phyloP scores from a whole-genome alignment of 108 stramenopile genomes.

The Phaeodactylum tricornutum region DNA sequence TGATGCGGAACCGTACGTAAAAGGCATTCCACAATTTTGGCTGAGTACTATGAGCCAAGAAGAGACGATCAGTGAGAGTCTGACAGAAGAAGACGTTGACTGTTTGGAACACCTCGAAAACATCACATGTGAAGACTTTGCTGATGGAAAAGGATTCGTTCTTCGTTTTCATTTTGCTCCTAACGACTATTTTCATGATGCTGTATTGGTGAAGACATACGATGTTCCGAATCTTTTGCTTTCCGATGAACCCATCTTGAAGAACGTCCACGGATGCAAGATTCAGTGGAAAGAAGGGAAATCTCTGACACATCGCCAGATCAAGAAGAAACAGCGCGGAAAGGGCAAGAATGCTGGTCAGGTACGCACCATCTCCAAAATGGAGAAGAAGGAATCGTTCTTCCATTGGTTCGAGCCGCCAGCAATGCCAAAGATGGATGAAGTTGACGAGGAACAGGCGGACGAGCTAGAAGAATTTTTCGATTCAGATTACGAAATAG shows the following conservation, averaged over 20 bases:
- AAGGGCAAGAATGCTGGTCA: slow-evolving; percentile 79
- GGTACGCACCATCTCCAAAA: slow-evolving; percentile 59
- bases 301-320: slow-evolving; percentile 41
- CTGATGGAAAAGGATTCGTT: slow-evolving; percentile 78
- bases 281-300: slow-evolving; percentile 81
- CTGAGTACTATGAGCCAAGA: slow-evolving; percentile 61
- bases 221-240: slow-evolving; percentile 84
- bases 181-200: slow-evolving; percentile 86
- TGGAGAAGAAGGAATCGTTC: slow-evolving; percentile 77
- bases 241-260: slow-evolving; percentile 87
- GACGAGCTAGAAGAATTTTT: slow-evolving; percentile 72
- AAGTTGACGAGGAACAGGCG: slow-evolving; percentile 77
- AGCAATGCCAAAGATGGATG: slow-evolving; percentile 25
- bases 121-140: slow-evolving; percentile 58
- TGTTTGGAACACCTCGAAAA: slow-evolving; percentile 66
- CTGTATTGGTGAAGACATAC: slow-evolving; percentile 79
- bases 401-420: slow-evolving; percentile 86
- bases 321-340: slow-evolving; percentile 79
- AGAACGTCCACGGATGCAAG: slow-evolving; percentile 66
- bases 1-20: slow-evolving; percentile 13
- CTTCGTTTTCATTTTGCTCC: slow-evolving; percentile 75
- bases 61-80: slow-evolving; percentile 55
- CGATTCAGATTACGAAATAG: slow-evolving; percentile 88
- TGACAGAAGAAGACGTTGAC: slow-evolving; percentile 78
- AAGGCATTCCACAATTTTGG: slow-evolving; percentile 89